Conservation (phyloP, 352 stramenopile genomes). For the Phytophthora parvispora region DNA sequence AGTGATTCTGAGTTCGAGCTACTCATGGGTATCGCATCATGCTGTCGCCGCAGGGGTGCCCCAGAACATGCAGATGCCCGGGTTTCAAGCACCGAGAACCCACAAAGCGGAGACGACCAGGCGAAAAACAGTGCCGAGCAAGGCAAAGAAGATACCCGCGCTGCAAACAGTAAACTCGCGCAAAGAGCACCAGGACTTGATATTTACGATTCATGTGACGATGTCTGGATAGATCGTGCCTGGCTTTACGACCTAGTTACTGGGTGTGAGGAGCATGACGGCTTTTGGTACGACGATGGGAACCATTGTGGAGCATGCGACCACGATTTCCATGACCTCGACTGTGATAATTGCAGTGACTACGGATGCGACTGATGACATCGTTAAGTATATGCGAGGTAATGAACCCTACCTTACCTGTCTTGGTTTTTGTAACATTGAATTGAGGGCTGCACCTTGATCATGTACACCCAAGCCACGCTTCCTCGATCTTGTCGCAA, state of each 20-base stretch:
- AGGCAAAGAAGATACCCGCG: neutral
- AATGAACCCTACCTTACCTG: no score
- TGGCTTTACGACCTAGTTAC: neutral
- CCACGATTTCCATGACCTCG: neutral
- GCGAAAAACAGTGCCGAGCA: neutral
- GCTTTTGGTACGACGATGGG: neutral
- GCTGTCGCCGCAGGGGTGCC: neutral
- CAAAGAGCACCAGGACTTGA: neutral
- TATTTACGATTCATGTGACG: neutral
- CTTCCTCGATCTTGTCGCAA: slow-evolving; percentile 32
- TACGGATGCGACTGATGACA: neutral
- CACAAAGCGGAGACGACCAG: neutral
- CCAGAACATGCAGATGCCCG: neutral
- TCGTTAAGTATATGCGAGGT: neutral
- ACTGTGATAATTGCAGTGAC: neutral
- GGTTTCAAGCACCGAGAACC: neutral
- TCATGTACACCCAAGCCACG: slow-evolving; percentile 41
- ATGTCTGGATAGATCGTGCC: neutral
- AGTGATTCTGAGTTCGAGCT: no score
- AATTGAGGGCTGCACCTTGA: no score
- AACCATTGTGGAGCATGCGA: neutral
- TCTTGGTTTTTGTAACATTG: no score
- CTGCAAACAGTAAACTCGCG: neutral
- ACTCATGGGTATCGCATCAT: neutral
- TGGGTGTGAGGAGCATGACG: neutral